Evolutionary conservation across 805 yeast genomes (phyloP).

Genomic region (Lipomyces japonicus): DNA sequence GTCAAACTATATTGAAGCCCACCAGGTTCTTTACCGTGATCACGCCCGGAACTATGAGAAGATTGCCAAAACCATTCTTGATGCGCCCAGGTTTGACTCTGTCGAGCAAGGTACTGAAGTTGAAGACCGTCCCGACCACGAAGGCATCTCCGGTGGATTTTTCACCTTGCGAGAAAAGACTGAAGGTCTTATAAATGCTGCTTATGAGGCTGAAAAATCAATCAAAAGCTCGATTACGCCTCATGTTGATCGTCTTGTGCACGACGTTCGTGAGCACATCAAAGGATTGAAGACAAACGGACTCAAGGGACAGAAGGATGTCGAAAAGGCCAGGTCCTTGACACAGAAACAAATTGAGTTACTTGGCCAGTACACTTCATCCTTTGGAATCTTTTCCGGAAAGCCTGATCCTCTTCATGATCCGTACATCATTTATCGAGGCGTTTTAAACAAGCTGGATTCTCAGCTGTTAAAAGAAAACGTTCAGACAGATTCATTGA

Average conservation of each 20-base stretch:
- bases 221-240: slow-evolving; percentile 43
- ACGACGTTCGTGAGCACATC: slow-evolving; percentile 44
- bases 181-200: slow-evolving; percentile 38
- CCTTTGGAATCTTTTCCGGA: slow-evolving; percentile 34
- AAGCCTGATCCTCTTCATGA: slow-evolving; percentile 43
- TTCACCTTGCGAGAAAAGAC: slow-evolving; percentile 34
- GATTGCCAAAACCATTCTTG: slow-evolving; percentile 36
- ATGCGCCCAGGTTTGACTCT: slow-evolving; percentile 38
- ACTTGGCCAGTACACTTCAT: slow-evolving; percentile 38
- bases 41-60: slow-evolving; percentile 37
- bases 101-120: slow-evolving; percentile 19
- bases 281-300: slow-evolving; percentile 42
- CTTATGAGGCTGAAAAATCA: slow-evolving; percentile 42
- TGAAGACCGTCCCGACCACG: slow-evolving; percentile 12
- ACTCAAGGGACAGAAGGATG: slow-evolving; percentile 39
- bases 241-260: slow-evolving; percentile 42
- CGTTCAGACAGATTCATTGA: slow-evolving; percentile 44
- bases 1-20: slow-evolving; percentile 35
- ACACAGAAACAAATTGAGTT: slow-evolving; percentile 43
- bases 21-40: slow-evolving; percentile 33
- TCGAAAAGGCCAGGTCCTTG: slow-evolving; percentile 37
- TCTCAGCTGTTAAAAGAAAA: slow-evolving; percentile 48
- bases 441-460: slow-evolving; percentile 39
- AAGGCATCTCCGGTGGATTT: slow-evolving; percentile 40
- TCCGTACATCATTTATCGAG: slow-evolving; percentile 47